A percentile compares a stretch with the other conserved stretches of the same genome.
Evolutionary conservation across 176 grass and related monocot genomes (phyloP).

Genomic region (Zoysia pacifica): DNA sequence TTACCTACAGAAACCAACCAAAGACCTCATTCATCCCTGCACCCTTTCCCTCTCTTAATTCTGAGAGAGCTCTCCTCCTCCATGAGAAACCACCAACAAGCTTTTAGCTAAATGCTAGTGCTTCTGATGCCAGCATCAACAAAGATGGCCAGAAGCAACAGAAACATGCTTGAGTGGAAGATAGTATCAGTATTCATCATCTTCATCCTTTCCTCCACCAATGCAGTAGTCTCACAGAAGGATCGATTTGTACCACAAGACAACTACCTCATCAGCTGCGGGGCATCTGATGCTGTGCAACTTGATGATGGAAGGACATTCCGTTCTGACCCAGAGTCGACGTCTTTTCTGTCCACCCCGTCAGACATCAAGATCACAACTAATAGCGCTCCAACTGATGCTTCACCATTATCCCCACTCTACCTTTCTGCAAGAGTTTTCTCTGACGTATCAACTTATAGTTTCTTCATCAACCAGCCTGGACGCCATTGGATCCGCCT

Average conservation of each 20-base stretch:
- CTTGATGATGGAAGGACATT: conserved; percentile 83
- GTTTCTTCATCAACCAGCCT: conserved; percentile 74
- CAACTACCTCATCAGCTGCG: conserved; percentile 80
- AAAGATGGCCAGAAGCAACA: conserved; percentile 40
- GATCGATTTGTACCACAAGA: conserved; percentile 65
- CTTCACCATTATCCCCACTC: conserved; percentile 48
- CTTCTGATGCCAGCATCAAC: conserved; percentile 42
- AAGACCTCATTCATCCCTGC: conserved; percentile 33
- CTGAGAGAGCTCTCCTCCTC: conserved; percentile 24
- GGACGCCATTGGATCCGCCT: conserved; percentile 87
- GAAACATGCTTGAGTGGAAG: conserved; percentile 29
- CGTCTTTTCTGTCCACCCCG: conserved; percentile 78
- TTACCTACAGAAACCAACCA: conserved; percentile 36
- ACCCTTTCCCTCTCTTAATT: conserved; percentile 18
- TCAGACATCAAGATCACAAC: conserved; percentile 67
- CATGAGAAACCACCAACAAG: conserved; percentile 40
- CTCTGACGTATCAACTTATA: conserved; percentile 79
- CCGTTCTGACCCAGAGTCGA: conserved; percentile 73
- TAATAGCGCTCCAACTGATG: conserved; percentile 37
- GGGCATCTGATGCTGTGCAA: conserved; percentile 52
- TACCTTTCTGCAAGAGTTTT: conserved; percentile 75
- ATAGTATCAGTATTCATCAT: conserved; percentile 35
- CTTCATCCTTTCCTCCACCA: conserved; percentile 34
- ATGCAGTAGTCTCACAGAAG: conserved; percentile 49
- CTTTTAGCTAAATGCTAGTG: conserved; percentile 28